Percentiles rank a stretch among this genome's conserved stretches.
Conservation (phyloP, 768 basidiomycete genomes). For the Mycena amicta region DNA sequence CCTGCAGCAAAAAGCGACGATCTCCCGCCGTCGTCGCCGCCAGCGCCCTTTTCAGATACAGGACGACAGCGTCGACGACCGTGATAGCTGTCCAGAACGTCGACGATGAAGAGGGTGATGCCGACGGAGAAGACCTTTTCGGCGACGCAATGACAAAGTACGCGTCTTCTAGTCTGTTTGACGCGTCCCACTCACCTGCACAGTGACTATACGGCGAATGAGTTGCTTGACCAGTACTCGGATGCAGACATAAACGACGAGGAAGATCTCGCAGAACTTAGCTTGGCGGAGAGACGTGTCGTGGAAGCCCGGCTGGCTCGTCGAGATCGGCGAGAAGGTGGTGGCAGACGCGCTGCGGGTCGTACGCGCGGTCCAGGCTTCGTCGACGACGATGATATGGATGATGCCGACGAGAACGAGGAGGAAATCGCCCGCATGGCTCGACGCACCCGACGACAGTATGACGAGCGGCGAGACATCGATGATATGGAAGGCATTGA, state of each 20-base stretch:
- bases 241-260: slow-evolving; percentile 87
- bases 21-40: slow-evolving; percentile 85
- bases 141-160: slow-evolving; percentile 77
- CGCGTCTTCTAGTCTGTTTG: slow-evolving; percentile 25
- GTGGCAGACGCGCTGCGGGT: slow-evolving; percentile 73
- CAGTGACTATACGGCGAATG: slow-evolving; percentile 87
- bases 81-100: slow-evolving; percentile 65
- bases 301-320: slow-evolving; percentile 89
- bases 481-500: slow-evolving; percentile 92
- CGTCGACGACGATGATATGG: slow-evolving; percentile 75
- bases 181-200: slow-evolving; percentile 11
- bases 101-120: slow-evolving; percentile 69
- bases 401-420: slow-evolving; percentile 45
- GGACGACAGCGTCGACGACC: slow-evolving; percentile 78
- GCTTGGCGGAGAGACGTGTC: slow-evolving; percentile 70
- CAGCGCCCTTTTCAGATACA: slow-evolving; percentile 82
- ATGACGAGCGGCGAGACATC: slow-evolving; percentile 88
- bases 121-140: slow-evolving; percentile 94
- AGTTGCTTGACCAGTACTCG: slow-evolving; percentile 84
- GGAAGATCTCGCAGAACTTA: slow-evolving; percentile 65
- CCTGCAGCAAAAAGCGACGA: slow-evolving; percentile 67
- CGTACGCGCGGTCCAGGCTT: slow-evolving; percentile 87
- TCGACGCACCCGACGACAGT: slow-evolving; percentile 82
- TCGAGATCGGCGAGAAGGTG: slow-evolving; percentile 76
- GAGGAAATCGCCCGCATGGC: slow-evolving; percentile 74